Evolutionary conservation across 2,329 filamentous ascomycete species (phyloP).

Genomic region (Mycosphaerella sp.): DNA sequence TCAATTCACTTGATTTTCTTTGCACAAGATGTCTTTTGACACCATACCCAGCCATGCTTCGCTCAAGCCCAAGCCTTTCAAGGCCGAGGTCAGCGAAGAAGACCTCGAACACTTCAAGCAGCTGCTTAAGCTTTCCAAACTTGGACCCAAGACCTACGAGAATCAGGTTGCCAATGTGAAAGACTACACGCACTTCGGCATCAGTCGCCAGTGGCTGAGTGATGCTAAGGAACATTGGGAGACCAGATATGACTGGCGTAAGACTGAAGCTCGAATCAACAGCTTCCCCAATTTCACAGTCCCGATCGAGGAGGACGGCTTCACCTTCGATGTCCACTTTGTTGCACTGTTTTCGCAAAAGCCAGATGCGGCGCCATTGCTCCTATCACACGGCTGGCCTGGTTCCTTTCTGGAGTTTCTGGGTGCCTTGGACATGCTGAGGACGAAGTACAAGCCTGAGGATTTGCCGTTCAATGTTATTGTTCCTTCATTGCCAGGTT

Average conservation of each 20-base stretch:
- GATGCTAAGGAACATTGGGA: constrained; percentile 39
- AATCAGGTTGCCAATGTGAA: constrained; percentile 39
- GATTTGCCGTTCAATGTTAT: constrained; percentile 53
- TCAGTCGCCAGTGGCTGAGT: constrained; percentile 43
- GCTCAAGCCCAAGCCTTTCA: constrained; percentile 38
- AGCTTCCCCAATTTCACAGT: constrained; percentile 47
- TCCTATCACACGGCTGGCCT: constrained; percentile 51
- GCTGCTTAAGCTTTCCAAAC: constrained; percentile 42
- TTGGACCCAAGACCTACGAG: constrained; percentile 46
- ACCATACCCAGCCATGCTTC: constrained; percentile 34
- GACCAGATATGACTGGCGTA: constrained; percentile 44
- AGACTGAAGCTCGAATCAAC: constrained; percentile 41
- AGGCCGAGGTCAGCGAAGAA: constrained; percentile 37
- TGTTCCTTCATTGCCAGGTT: constrained; percentile 51
- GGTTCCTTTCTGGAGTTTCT: constrained; percentile 51
- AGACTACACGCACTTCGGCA: constrained; percentile 35
- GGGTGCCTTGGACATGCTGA: constrained; percentile 44
- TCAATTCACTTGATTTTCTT: background rate
- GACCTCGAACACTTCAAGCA: constrained; percentile 41
- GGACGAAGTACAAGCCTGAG: constrained; percentile 44
- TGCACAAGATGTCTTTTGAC: constrained; percentile 23
- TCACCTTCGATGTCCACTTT: constrained; percentile 46
- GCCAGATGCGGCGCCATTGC: constrained; percentile 45
- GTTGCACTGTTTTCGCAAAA: constrained; percentile 43
- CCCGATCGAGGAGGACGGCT: constrained; percentile 37